Evolutionary conservation across 352 stramenopile species (phyloP).

Genomic region (Phytophthora quininea): DNA sequence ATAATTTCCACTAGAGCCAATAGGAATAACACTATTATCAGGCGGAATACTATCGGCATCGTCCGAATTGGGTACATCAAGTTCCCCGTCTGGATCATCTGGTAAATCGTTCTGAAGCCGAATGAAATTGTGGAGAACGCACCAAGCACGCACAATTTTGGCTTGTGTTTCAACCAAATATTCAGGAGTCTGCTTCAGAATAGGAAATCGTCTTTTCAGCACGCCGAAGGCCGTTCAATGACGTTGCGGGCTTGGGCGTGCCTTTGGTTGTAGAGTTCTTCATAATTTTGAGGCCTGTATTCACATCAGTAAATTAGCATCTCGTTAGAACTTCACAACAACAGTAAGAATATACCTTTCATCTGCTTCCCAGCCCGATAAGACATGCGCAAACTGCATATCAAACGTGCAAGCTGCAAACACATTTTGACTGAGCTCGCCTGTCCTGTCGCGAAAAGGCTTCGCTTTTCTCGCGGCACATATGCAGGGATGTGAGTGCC

Average conservation of each 20-base stretch:
- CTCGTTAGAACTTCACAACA: neutral
- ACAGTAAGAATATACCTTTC: too few relatives aligned
- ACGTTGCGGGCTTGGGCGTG: conserved; percentile 25
- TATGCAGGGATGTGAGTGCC: conserved; percentile 21
- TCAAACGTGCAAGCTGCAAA: conserved; percentile 31
- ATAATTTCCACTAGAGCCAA: neutral
- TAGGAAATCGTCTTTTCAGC: conserved; percentile 20
- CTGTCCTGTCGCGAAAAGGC: conserved; percentile 29
- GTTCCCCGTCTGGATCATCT: conserved; percentile 5
- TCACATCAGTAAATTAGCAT: neutral
- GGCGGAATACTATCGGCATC: neutral
- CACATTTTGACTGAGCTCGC: conserved; percentile 26
- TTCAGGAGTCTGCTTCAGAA: conserved; percentile 8
- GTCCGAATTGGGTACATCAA: neutral
- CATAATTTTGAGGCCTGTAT: conserved; percentile 24
- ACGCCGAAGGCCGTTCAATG: conserved; percentile 25
- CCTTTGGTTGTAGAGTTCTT: conserved; percentile 26
- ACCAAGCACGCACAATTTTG: conserved; percentile 17
- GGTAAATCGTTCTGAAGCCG: neutral
- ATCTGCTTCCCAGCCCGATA: conserved; percentile 21
- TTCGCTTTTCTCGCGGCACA: conserved; percentile 5
- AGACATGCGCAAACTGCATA: conserved; percentile 24
- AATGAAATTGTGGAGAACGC: conserved; percentile 26
- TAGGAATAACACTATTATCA: too few relatives aligned
- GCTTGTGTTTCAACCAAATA: conserved; percentile 10